Evolutionary conservation across 1,284 basidiomycete species (phyloP).

Genomic region (Sanghuangporus weigelae): DNA sequence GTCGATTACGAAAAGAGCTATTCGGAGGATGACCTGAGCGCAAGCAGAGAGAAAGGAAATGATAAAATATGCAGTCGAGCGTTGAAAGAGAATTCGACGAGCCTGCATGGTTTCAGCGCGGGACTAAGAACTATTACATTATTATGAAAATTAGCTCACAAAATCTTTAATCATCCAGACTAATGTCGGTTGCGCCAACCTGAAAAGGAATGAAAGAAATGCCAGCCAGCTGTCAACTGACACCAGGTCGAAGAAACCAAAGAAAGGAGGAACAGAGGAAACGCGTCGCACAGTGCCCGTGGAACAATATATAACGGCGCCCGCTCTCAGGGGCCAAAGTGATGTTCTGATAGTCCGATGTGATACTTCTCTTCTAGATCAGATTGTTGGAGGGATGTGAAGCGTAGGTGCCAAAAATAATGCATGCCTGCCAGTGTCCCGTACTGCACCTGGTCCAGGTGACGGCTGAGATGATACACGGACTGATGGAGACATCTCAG

Average conservation of each 20-base stretch:
- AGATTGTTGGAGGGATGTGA: too few species aligned
- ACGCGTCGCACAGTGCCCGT: background rate
- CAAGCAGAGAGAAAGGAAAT: slow-evolving; percentile 7
- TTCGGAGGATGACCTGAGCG: slow-evolving; percentile 9
- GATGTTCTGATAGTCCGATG: too few species aligned
- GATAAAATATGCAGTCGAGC: slow-evolving; percentile 10
- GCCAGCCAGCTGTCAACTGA: background rate
- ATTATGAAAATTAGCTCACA: background rate
- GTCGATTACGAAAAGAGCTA: slow-evolving; percentile 3
- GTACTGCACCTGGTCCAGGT: too few species aligned
- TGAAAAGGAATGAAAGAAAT: background rate
- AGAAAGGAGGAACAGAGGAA: background rate
- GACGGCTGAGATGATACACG: too few species aligned
- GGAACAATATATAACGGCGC: background rate
- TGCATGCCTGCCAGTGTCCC: too few species aligned
- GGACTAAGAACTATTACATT: background rate
- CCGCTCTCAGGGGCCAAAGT: background rate
- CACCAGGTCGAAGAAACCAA: background rate
- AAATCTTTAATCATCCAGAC: slow-evolving; percentile 13
- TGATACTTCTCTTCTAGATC: too few species aligned
- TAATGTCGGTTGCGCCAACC: background rate
- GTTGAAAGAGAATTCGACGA: slow-evolving; percentile 8
- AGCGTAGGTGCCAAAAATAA: too few species aligned
- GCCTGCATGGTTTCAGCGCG: background rate
- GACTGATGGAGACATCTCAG: too few species aligned